Conservation (phyloP, 495 filamentous ascomycete species). For the Neurospora hispaniola region DNA sequence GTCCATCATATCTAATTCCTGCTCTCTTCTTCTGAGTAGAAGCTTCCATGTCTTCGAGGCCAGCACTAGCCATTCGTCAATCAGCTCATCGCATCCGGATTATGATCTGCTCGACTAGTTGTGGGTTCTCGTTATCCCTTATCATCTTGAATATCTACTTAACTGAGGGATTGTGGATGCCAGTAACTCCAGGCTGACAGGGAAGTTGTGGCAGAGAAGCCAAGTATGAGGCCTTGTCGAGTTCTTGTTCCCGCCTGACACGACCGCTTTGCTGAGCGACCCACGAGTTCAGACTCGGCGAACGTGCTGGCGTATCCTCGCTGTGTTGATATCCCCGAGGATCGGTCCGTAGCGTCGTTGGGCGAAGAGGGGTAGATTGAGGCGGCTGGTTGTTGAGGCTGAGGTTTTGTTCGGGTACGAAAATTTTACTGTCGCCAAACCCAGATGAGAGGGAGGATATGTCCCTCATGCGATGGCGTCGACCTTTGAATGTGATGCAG, state of each 20-base stretch:
- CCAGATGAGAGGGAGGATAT: slow-evolving; percentile 44
- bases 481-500: not conserved
- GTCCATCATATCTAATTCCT: not conserved
- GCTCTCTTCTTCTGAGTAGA: not conserved
- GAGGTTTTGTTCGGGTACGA: slow-evolving; percentile 17
- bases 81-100: not conserved
- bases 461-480: slow-evolving; percentile 16
- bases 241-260: slow-evolving; percentile 24
- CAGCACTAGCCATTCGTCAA: not conserved
- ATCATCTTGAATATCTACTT: slow-evolving; percentile 25
- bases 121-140: slow-evolving; percentile 22
- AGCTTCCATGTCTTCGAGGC: not conserved
- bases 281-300: slow-evolving; percentile 49
- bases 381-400: slow-evolving; percentile 7
- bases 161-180: slow-evolving; percentile 21
- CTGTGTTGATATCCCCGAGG: slow-evolving; percentile 28
- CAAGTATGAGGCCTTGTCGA: slow-evolving; percentile 12
- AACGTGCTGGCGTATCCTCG: slow-evolving; percentile 41
- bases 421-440: slow-evolving; percentile 42
- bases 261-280: slow-evolving; percentile 47
- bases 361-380: slow-evolving; percentile 1
- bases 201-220: slow-evolving; percentile 16
- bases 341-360: slow-evolving; percentile 17
- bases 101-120: slow-evolving; percentile 13
- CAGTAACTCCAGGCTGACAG: slow-evolving; percentile 19